A percentile compares a stretch with the other conserved stretches of the same genome.
Evolutionary conservation across 2,329 filamentous ascomycete genomes (phyloP).

Genomic region (Beauveria rudraprayagi): DNA sequence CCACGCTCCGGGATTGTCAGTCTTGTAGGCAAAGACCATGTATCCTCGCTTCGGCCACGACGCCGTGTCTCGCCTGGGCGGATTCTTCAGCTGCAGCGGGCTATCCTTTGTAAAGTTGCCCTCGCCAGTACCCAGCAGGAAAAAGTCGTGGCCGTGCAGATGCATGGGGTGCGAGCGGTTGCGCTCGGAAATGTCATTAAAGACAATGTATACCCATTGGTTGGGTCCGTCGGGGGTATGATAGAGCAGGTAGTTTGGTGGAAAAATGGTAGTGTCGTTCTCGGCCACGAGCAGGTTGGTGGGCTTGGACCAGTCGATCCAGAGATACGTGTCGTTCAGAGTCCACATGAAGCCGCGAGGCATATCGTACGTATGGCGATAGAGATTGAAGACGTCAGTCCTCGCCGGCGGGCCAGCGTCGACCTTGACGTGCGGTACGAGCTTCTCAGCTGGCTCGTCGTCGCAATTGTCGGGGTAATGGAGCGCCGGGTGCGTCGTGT

Average conservation of each 20-base stretch:
- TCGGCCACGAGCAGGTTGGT: background rate
- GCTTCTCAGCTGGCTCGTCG: background rate
- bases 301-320: background rate
- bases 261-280: background rate
- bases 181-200: constrained; percentile 10
- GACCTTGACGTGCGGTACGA: background rate
- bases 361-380: background rate
- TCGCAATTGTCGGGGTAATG: background rate
- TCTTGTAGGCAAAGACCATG: constrained; percentile 40
- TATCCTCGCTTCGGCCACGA: constrained; percentile 36
- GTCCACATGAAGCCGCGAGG: background rate
- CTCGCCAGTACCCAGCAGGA: constrained; percentile 10
- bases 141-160: constrained; percentile 18
- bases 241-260: background rate
- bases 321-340: background rate
- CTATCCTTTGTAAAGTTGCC: constrained; percentile 11
- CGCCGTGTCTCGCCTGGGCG: constrained; percentile 44
- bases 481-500: background rate
- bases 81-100: constrained; percentile 26
- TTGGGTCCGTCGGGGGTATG: background rate
- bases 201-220: constrained; percentile 16
- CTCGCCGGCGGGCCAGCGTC: background rate
- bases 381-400: background rate
- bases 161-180: constrained; percentile 17
- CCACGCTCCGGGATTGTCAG: constrained; percentile 35